A percentile compares a stretch with the other conserved stretches of the same genome.
These are phyloP conservation scores for Colletotrichum scovillei DNA, from an alignment of 2,329 filamentous ascomycete species.

Conservation along the genomic window DNA sequence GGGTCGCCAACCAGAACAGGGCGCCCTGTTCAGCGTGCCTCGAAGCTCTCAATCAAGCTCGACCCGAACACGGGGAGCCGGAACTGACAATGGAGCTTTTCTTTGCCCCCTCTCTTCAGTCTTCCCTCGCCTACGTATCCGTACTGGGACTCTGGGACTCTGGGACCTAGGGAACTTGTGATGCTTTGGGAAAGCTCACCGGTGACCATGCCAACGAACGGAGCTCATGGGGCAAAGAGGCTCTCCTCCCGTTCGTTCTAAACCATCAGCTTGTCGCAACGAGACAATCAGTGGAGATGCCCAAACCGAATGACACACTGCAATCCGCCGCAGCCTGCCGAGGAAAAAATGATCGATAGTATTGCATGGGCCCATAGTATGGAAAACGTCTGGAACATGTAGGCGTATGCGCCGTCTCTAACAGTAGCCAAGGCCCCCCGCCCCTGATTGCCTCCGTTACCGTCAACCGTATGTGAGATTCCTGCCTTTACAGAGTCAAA, in stretches of 20 bases:
- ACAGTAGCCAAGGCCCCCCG: not conserved
- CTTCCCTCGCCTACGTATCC: conserved; percentile 11
- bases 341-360: conserved; percentile 18
- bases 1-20: conserved; percentile 3
- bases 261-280: conserved; percentile 27
- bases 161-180: conserved; percentile 1
- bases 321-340: conserved; percentile 24
- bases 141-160: conserved; percentile 5
- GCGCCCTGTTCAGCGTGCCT: conserved; percentile 5
- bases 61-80: conserved; percentile 24
- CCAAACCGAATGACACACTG: conserved; percentile 18
- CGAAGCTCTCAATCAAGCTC: conserved; percentile 15
- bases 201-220: conserved; percentile 32
- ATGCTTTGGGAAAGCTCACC: conserved; percentile 32
- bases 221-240: conserved; percentile 15
- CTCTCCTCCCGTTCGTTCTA: conserved; percentile 1
- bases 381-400: conserved; percentile 33
- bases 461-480: not conserved
- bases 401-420: not conserved
- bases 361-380: conserved; percentile 13
- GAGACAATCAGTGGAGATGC: conserved; percentile 26
- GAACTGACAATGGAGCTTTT: conserved; percentile 18
- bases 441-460: conserved; percentile 1
- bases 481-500: not conserved
- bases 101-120: not conserved